phyloP scores from a whole-genome alignment of 257 asterid genomes.

The Nemophila menziesii region DNA sequence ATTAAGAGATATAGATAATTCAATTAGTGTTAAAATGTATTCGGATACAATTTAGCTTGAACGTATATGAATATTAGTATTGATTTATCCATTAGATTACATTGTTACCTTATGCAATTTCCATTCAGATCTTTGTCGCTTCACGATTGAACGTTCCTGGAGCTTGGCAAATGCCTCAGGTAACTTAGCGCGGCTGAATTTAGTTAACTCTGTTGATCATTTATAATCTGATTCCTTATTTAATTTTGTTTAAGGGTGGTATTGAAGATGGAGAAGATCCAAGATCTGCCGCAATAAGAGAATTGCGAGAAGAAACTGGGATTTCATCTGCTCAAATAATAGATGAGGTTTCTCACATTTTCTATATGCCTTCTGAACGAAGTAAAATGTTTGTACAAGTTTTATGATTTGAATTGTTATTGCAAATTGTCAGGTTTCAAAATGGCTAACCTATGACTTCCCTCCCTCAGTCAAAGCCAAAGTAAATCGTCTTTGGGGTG shows the following conservation, averaged over 20 bases:
- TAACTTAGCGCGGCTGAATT: conserved; percentile 15
- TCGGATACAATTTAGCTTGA: neutral
- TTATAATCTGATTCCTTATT: conserved; percentile 6
- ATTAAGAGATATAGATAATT: too few relatives aligned
- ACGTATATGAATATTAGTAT: neutral
- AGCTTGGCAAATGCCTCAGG: conserved; percentile 99
- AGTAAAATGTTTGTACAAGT: neutral
- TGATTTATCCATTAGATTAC: neutral
- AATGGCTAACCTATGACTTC: conserved; percentile 89
- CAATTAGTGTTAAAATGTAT: too few relatives aligned
- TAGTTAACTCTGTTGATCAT: neutral
- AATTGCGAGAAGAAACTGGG: conserved; percentile 92
- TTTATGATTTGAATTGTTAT: neutral
- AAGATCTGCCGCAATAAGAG: conserved; percentile 80
- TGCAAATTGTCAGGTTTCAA: conserved; percentile 52
- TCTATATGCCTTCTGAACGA: too few relatives aligned
- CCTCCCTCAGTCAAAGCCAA: conserved; percentile 95
- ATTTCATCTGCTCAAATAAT: conserved; percentile 73
- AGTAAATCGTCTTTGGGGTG: conserved; percentile 96
- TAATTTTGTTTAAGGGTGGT: conserved; percentile 48
- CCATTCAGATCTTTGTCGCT: conserved; percentile 84
- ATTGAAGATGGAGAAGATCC: conserved; percentile 98
- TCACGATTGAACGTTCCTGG: conserved; percentile 96
- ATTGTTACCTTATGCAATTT: conserved; percentile 9
- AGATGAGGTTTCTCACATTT: conserved; percentile 75